phyloP scores from a whole-genome alignment of 768 basidiomycete species.

The Pisolithus tinctorius region DNA sequence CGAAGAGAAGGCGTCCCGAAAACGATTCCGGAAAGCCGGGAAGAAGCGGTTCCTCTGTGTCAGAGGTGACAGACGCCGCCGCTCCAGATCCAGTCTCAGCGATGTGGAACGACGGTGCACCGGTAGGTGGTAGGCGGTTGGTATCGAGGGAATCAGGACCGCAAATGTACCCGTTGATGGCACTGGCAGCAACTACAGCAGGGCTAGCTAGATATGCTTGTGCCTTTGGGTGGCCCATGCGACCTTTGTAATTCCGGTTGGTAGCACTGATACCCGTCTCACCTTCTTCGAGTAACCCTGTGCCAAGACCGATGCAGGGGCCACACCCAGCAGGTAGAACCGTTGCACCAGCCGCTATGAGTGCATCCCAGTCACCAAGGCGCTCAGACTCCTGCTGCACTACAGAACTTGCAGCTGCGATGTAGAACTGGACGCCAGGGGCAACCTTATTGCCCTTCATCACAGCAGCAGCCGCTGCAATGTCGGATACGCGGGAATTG shows the following conservation, averaged over 20 bases:
- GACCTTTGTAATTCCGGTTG: slow-evolving; percentile 97
- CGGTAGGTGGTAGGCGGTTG: slow-evolving; percentile 39
- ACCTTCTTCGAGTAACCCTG: slow-evolving; percentile 88
- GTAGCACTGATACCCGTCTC: slow-evolving; percentile 96
- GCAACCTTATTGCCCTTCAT: slow-evolving; percentile 77
- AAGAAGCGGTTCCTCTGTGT: slow-evolving; percentile 56
- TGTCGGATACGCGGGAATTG: slow-evolving; percentile 93
- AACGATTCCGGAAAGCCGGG: slow-evolving; percentile 81
- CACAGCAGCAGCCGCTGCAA: slow-evolving; percentile 88
- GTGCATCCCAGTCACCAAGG: slow-evolving; percentile 80
- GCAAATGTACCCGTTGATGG: slow-evolving; percentile 85
- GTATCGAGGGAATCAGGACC: slow-evolving; percentile 67
- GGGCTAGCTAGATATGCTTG: slow-evolving; percentile 95
- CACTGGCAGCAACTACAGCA: slow-evolving; percentile 94
- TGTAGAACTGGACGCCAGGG: slow-evolving; percentile 91
- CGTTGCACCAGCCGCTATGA: slow-evolving; percentile 86
- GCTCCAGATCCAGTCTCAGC: slow-evolving; percentile 25
- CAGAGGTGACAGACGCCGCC: slow-evolving; percentile 23
- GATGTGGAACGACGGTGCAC: slow-evolving; percentile 54
- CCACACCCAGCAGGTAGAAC: slow-evolving; percentile 94
- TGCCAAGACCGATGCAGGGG: slow-evolving; percentile 95
- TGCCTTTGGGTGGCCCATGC: slow-evolving; percentile 96
- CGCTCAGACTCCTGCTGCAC: slow-evolving; percentile 89
- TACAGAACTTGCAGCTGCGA: slow-evolving; percentile 88
- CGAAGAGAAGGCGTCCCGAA: slow-evolving; percentile 81